Evolutionary conservation across 208 protist species (phyloP), one percentile per base, ranked within the genome.

Genomic region (Novymonas esmeraldas): DNA sequence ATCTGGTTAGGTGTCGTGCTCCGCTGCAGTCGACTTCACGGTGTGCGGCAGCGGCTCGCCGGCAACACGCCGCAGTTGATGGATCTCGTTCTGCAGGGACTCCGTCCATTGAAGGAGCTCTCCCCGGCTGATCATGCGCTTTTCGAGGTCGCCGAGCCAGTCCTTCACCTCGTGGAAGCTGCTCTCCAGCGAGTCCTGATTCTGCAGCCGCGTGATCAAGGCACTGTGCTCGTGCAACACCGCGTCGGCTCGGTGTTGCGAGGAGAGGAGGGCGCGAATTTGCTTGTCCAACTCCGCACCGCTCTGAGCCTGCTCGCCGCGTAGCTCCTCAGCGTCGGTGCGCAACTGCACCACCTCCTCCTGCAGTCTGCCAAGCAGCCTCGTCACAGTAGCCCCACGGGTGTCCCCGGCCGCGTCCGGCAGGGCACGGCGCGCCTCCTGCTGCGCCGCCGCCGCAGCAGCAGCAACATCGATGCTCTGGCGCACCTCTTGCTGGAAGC

Each of bases 131-230:
- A 89, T 71, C 44, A 78, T 71, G 1, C 84, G 75, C 63, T 80
- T 78, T 48, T 95, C 90, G 4, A 95, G 48, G 44, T 93, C 90
- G 3, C 66, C 73, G 28, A 95, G 71, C 87, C 90, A 95, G 61
- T 94, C 90, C 60, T 90, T 91, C 57, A 95, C 70, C 55, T 95
- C 90, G 20, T 84, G 60, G 74, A 92, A 93, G 0, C 79, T 64
- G 0, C 77, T 72, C 34, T 93, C 79, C 13, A 91, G 56, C 1
- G 78, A 79, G 54, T 73, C 70, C 34, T 88, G 41, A 11, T 55
- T 72, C 24, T 84, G 76, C 39, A 81, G 57, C 38, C 76, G 65
- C n/a, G 73, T 50, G 2, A 91, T 63, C 28, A 58, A 64, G 34
- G 79, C 66, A 26, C 70, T 62, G 26, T 90, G 81, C 13, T 52